phyloP scores from a whole-genome alignment of 257 asterid species.

The Petunia axillaris region DNA sequence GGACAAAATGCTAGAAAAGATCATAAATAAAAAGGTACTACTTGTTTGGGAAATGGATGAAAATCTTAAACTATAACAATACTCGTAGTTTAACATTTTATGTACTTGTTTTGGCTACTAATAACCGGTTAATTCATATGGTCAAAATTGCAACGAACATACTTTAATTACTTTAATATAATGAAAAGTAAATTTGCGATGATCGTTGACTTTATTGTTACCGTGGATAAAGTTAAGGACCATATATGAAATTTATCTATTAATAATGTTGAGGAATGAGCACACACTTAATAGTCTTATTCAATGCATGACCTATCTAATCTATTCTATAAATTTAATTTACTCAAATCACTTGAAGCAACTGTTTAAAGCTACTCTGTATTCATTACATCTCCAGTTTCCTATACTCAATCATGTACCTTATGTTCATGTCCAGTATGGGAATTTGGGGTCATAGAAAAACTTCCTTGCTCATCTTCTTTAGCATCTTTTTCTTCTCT shows the following conservation, averaged over 20 bases:
- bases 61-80: neutral
- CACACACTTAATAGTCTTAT: neutral
- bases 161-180: neutral
- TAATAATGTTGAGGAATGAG: no score
- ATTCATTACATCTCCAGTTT: slow-evolving; percentile 7
- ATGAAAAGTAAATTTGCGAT: neutral
- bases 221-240: neutral
- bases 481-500: slow-evolving; percentile 26
- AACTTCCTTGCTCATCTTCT: slow-evolving; percentile 33
- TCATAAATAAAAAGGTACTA: neutral
- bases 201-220: neutral
- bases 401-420: neutral
- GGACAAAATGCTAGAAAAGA: neutral
- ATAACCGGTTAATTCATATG: neutral
- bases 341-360: slow-evolving; percentile 22
- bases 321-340: neutral
- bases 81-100: neutral
- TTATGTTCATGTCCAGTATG: slow-evolving; percentile 30
- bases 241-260: no score
- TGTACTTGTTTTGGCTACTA: neutral
- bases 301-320: slow-evolving; percentile 14
- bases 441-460: slow-evolving; percentile 28
- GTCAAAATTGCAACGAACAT: no score
- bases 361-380: neutral
- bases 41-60: neutral